Evolutionary conservation across 805 yeast species (phyloP), one percentile per base, ranked within the genome.

Genomic region (Candida insectorum): DNA sequence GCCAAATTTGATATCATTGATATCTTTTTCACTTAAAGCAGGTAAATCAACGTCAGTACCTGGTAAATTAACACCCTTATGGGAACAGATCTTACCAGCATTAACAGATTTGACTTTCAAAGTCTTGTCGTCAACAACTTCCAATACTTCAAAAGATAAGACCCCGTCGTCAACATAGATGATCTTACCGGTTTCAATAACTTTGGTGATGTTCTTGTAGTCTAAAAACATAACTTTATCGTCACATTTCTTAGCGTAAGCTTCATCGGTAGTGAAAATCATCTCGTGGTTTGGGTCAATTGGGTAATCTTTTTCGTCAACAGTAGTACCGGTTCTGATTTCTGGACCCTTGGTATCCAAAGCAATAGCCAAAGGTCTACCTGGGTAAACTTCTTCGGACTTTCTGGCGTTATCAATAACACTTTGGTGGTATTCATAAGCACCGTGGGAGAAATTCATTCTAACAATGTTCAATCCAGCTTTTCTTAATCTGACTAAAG

Each of bases 341-440:
- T 93, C 98, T 45, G 98, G 98, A 52, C 98, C 98, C 79, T 93
- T 93, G 65, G 97, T 93, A 68, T 93, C 98, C 54, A 93, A 80
- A 47, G 98, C 98, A 67, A 93, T 89, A 43, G 96, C 97, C 56
- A 93, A 76, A 36, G 97, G 98, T 73, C 97, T 86, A 58, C 97
- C 97, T 48, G 85, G 79, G 67, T 82, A 88, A 37, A 83, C 63
- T 65, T 80, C 81, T 69, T 85, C 96, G 46, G 97, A 88, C 68
- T 87, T 81, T 71, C 95, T 84, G 53, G 97, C 87, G 60, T 93
- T 91, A 77, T 91, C 97, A 64, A 93, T 73, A 55, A 93, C 98
- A 44, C 86, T 71, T 71, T 89, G 96, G 71, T 93, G 98, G 80
- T 93, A 93, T 56, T 89, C 97, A 72, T 93, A 81, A 33, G 96